Conservation (phyloP, 2,329 filamentous ascomycete genomes). For the Dothideomycetes sp. region DNA sequence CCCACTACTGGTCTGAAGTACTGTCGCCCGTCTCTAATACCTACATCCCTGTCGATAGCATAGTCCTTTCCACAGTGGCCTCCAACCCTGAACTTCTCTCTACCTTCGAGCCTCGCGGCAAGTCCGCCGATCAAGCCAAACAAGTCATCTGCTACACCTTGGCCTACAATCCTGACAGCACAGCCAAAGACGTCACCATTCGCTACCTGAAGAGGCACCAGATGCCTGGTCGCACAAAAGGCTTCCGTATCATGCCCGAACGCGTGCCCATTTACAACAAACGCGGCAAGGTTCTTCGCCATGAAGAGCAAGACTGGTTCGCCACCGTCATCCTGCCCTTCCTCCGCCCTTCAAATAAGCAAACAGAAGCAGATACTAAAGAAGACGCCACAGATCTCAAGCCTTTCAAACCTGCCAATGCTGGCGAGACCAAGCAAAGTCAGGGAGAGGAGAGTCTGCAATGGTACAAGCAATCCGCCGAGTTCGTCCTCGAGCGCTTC, state of each 20-base stretch:
- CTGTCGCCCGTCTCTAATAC: constrained; percentile 71
- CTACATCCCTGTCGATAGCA: constrained; percentile 67
- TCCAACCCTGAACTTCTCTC: constrained; percentile 62
- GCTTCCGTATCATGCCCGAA: constrained; percentile 63
- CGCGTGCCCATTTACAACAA: constrained; percentile 72
- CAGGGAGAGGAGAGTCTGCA: constrained; percentile 51
- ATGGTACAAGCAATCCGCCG: constrained; percentile 75
- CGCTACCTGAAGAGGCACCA: constrained; percentile 75
- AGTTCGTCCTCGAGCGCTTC: constrained; percentile 78
- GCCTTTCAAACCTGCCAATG: constrained; percentile 50
- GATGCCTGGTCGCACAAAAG: constrained; percentile 83
- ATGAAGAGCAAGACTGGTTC: constrained; percentile 84
- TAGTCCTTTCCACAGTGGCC: constrained; percentile 58
- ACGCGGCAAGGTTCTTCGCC: constrained; percentile 63
- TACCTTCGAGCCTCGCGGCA: constrained; percentile 71
- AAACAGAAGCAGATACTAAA: constrained; percentile 62
- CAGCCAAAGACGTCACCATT: constrained; percentile 88
- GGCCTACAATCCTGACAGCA: constrained; percentile 71
- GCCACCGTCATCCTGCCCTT: constrained; percentile 69
- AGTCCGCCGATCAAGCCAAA: constrained; percentile 71
- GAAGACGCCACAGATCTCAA: constrained; percentile 72
- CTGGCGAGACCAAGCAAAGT: constrained; percentile 17
- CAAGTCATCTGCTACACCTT: constrained; percentile 87
- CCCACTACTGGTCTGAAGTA: constrained; percentile 89
- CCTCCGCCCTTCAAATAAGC: constrained; percentile 36